phyloP scores from a whole-genome alignment of 768 basidiomycete species.

The Mycena sanguinolenta region DNA sequence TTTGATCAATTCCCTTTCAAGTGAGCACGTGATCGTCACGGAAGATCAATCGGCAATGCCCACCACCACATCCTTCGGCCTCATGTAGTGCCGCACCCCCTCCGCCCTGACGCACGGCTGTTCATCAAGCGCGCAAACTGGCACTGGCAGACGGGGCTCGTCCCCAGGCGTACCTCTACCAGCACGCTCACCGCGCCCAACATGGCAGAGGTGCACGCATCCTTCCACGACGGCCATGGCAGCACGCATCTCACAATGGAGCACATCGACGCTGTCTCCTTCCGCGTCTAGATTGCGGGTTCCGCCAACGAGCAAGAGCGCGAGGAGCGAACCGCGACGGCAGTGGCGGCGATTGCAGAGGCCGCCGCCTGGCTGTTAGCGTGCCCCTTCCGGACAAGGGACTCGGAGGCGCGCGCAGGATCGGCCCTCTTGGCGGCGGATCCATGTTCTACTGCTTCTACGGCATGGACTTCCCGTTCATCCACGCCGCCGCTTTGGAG shows the following conservation, averaged over 20 bases:
- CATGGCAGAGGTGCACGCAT: background rate
- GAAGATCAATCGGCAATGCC: no score
- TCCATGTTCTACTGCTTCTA: background rate
- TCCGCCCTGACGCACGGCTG: background rate
- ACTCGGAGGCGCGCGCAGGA: no score
- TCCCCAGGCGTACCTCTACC: background rate
- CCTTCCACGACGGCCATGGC: background rate
- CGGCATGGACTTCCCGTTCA: background rate
- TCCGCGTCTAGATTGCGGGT: background rate
- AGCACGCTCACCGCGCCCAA: background rate
- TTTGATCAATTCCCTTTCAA: no score
- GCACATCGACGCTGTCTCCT: background rate
- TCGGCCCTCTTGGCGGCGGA: background rate
- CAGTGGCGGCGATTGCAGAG: background rate
- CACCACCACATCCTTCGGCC: no score
- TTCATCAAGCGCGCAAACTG: background rate
- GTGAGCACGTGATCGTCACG: no score
- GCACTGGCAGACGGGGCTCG: background rate
- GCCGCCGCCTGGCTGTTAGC: background rate
- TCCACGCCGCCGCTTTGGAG: background rate
- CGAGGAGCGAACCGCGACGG: background rate
- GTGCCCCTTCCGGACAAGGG: background rate
- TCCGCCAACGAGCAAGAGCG: background rate
- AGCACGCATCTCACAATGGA: background rate
- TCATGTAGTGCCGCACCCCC: no score